Base-by-base conservation (phyloP, 2,329 filamentous ascomycete genomes). In the Purpureocillium takamizusanense region DNA sequence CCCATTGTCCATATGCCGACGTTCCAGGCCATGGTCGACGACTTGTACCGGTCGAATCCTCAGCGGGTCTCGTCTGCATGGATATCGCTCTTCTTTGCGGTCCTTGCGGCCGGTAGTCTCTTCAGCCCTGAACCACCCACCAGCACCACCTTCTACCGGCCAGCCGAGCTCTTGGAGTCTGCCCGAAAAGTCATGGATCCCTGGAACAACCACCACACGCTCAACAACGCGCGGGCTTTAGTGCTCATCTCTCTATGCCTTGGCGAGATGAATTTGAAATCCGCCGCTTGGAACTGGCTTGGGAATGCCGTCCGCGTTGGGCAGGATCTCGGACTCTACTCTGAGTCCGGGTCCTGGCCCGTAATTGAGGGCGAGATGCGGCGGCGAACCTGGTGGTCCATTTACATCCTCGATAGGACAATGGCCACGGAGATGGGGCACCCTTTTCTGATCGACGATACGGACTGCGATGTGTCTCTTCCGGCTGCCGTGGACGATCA, bases 1-100 rank as follows among this genome's bases (percentile, higher is more conserved):
- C 92, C 92, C 1, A 79, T 95, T 32, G 53, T 97, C 9, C 86
- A 97, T 58, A 94, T 89, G 84, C 85, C 86, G 2, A 83, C 76
- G 0, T 94, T 97, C 51, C 71, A 82, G 50, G 70, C 75, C 35
- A 76, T 83, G 37, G 83, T 90, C 43, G 86, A 94, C 40, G 72
- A 78, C 8, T 68, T 94, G 7, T 95, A 95, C 59, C 74, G 75
- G 39, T 75, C 78, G 4, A 74, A 73, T 32, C 67, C 83, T 14
- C 66, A 74, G 23, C 51, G 52, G 10, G 68, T 77, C 7, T 68
- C 82, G 1, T 71, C 78, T 13, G 77, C 81, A 28, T 95, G 86
- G 79, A 69, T 83, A 27, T 81, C 86, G 2, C 69, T 92, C 15
- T 82, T 95, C 50, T 95, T 89, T 52, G 78, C 81, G 1, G 78